Evolutionary conservation across 805 yeast genomes (phyloP).

Genomic region (Yamadazyma takamatsuzukensis): DNA sequence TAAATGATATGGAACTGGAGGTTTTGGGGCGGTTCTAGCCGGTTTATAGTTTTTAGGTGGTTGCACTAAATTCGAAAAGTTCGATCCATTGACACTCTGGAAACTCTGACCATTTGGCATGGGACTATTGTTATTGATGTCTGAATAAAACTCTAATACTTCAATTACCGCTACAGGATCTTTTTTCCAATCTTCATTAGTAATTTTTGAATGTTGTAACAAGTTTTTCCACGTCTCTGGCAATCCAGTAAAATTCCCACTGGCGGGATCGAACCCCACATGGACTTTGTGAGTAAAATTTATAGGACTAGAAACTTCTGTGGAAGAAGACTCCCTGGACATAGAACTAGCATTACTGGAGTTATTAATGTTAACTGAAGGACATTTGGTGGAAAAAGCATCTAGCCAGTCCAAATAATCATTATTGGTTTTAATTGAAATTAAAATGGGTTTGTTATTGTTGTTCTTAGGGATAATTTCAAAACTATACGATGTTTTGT

Average conservation of each 20-base stretch:
- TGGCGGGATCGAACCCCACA: conserved; percentile 80
- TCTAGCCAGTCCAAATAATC: conserved; percentile 91
- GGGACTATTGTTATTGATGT: conserved; percentile 15
- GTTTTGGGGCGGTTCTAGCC: conserved; percentile 39
- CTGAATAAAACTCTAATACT: conserved; percentile 54
- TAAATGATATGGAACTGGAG: conserved; percentile 40
- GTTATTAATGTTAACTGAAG: conserved; percentile 38
- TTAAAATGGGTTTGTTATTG: conserved; percentile 57
- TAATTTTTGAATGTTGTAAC: conserved; percentile 56
- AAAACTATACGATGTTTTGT: conserved; percentile 54
- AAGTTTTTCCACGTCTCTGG: conserved; percentile 57
- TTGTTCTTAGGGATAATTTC: conserved; percentile 63
- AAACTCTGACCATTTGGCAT: conserved; percentile 7
- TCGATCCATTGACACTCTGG: conserved; percentile 1
- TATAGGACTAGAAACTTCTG: conserved; percentile 81
- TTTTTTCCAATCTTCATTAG: conserved; percentile 58
- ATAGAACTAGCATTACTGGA: conserved; percentile 1
- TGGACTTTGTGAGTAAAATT: conserved; percentile 93
- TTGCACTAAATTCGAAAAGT: conserved; percentile 10
- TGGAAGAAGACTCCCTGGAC: conserved; percentile 21
- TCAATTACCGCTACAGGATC: conserved; percentile 65
- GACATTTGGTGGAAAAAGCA: conserved; percentile 75
- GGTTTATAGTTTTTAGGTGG: conserved; percentile 27
- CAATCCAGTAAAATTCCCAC: conserved; percentile 53
- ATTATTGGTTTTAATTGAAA: conserved; percentile 71